phyloP scores from a whole-genome alignment of 805 yeast species.

The Teunomyces funiuensis region DNA sequence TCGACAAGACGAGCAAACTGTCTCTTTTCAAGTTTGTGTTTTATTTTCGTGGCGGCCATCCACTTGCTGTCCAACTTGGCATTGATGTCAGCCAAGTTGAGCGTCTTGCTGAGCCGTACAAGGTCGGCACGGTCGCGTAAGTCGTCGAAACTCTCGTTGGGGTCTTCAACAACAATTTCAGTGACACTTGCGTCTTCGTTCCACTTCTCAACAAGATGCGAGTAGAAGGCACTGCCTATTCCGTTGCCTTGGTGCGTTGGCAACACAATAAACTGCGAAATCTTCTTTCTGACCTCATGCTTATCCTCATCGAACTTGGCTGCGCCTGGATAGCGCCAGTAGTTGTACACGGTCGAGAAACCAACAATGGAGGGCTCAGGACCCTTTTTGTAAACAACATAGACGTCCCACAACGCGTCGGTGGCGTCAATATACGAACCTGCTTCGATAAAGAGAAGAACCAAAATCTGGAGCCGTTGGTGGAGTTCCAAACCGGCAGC shows the following conservation, averaged over 20 bases:
- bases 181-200: slow-evolving; percentile 47
- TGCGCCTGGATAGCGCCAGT: slow-evolving; percentile 70
- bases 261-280: slow-evolving; percentile 81
- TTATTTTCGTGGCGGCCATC: slow-evolving; percentile 40
- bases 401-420: slow-evolving; percentile 83
- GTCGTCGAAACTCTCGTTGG: slow-evolving; percentile 89
- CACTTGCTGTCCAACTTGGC: slow-evolving; percentile 25
- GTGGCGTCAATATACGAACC: slow-evolving; percentile 80
- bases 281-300: slow-evolving; percentile 58
- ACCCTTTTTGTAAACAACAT: slow-evolving; percentile 43
- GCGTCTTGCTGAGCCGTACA: slow-evolving; percentile 18
- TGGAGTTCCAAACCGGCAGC: slow-evolving; percentile 53
- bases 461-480: slow-evolving; percentile 72
- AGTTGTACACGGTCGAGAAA: slow-evolving; percentile 78
- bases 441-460: slow-evolving; percentile 86
- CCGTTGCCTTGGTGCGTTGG: slow-evolving; percentile 80
- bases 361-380: slow-evolving; percentile 58
- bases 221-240: slow-evolving; percentile 71
- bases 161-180: slow-evolving; percentile 91
- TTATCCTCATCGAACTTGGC: slow-evolving; percentile 47
- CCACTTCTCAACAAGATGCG: slow-evolving; percentile 56
- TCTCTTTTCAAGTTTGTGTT: slow-evolving; percentile 66
- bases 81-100: slow-evolving; percentile 21
- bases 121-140: slow-evolving; percentile 83
- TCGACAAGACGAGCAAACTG: slow-evolving; percentile 80